Evolutionary conservation across 1,284 basidiomycete species (phyloP).

Genomic region (Naganishia sp.): DNA sequence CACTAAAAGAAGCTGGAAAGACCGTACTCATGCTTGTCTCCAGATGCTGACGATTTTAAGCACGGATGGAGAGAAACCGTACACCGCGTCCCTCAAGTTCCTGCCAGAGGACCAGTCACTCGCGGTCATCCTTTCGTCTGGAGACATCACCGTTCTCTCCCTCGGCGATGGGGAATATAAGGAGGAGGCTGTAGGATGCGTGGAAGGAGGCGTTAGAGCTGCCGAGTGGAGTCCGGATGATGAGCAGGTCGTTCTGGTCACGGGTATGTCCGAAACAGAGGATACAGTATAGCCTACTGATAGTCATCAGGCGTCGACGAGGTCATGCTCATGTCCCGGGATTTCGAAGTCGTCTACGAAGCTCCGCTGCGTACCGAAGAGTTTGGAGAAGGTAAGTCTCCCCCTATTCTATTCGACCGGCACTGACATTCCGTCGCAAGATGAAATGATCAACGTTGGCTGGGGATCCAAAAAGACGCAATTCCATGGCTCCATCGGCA

Average conservation of each 20-base stretch:
- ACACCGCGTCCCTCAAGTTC: constrained; percentile 20
- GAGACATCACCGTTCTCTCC: constrained; percentile 6
- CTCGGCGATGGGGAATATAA: constrained; percentile 31
- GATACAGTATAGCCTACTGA: neutral
- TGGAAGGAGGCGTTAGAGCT: constrained; percentile 79
- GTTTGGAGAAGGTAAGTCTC: constrained; percentile 74
- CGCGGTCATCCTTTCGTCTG: constrained; percentile 9
- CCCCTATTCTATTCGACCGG: neutral
- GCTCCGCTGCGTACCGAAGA: constrained; percentile 68
- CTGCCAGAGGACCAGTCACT: constrained; percentile 32
- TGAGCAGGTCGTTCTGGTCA: constrained; percentile 74
- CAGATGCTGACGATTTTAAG: constrained; percentile 8
- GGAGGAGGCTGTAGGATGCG: constrained; percentile 78
- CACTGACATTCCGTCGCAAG: constrained; percentile 55
- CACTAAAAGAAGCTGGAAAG: neutral
- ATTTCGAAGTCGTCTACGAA: constrained; percentile 86
- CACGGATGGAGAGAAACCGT: neutral
- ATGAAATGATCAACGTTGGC: constrained; percentile 88
- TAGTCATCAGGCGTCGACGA: constrained; percentile 66
- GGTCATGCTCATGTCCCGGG: constrained; percentile 82
- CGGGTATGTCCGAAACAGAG: constrained; percentile 58
- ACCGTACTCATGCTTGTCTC: neutral
- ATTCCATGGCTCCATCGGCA: constrained; percentile 95
- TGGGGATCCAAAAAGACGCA: constrained; percentile 98
- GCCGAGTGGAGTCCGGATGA: constrained; percentile 92